phyloP scores from a whole-genome alignment of 2,329 filamentous ascomycete genomes.

The Scopulariopsis brevicaulis region DNA sequence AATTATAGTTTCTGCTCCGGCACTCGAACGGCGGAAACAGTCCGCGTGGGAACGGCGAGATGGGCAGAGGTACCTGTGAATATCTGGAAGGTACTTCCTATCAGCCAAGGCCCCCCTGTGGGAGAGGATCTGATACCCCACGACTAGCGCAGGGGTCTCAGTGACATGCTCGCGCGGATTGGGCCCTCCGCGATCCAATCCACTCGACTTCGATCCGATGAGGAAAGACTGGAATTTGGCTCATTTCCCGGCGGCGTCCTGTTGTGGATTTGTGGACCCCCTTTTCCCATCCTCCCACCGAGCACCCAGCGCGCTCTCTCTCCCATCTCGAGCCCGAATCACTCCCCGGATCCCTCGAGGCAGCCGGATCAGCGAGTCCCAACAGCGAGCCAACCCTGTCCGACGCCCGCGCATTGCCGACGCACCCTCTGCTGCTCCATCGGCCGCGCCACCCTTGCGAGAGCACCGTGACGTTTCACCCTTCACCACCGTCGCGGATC shows the following conservation, averaged over 20 bases:
- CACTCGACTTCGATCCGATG: neutral
- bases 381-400: neutral
- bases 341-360: neutral
- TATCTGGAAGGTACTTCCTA: neutral
- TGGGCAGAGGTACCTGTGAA: neutral
- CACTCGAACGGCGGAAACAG: neutral
- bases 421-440: constrained; percentile 7
- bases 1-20: neutral
- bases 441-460: constrained; percentile 12
- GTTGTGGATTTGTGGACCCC: neutral
- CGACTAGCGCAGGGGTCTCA: neutral
- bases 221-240: neutral
- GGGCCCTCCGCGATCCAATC: neutral
- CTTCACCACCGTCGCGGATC: constrained; percentile 17
- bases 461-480: constrained; percentile 17
- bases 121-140: neutral
- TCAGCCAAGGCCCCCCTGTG: neutral
- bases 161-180: neutral
- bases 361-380: neutral
- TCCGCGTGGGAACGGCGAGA: neutral
- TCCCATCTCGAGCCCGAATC: neutral
- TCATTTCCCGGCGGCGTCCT: neutral
- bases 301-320: neutral
- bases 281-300: neutral
- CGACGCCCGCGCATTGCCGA: neutral